phyloP scores from a whole-genome alignment of 108 stramenopile genomes.

The Cyclotella choctawhatcheeana region DNA sequence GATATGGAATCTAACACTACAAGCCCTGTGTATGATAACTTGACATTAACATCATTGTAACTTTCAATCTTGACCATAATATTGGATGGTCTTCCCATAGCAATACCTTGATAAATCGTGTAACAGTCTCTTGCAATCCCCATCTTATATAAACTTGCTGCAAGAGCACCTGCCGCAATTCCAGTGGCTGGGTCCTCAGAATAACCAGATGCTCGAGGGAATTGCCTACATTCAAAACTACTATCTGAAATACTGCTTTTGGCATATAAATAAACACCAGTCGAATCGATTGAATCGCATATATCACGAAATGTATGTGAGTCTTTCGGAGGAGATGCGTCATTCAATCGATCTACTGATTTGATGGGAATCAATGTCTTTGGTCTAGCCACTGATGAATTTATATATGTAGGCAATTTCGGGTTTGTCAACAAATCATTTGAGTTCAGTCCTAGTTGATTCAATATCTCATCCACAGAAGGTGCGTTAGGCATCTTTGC shows the following conservation, averaged over 20 bases:
- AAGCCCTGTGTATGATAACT: conserved; percentile 31
- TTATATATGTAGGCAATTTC: conserved; percentile 48
- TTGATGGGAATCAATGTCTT: conserved; percentile 72
- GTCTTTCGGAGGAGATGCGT: conserved; percentile 48
- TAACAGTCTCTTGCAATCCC: conserved; percentile 23
- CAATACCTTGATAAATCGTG: conserved; percentile 68
- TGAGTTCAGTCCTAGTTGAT: conserved; percentile 21
- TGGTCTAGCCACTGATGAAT: conserved; percentile 64
- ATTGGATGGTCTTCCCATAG: conserved; percentile 66
- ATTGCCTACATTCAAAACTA: conserved; percentile 66
- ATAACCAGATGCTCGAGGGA: conserved; percentile 67
- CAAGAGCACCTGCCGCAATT: conserved; percentile 78
- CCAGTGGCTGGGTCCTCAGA: conserved; percentile 83
- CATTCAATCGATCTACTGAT: conserved; percentile 51
- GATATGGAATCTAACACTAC: conserved; percentile 9
- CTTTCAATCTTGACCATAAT: conserved; percentile 31
- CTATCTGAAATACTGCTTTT: conserved; percentile 5
- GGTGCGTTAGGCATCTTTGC: neutral
- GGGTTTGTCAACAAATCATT: conserved; percentile 9
- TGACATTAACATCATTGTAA: conserved; percentile 16
- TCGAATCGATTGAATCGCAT: conserved; percentile 67
- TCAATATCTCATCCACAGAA: conserved; percentile 18
- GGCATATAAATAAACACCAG: conserved; percentile 69
- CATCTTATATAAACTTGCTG: conserved; percentile 51
- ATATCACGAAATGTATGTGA: conserved; percentile 43